A percentile compares a stretch with the other conserved stretches of the same genome.
Conservation (phyloP, 139 green algal genomes). For the Dunaliella primolecta region DNA sequence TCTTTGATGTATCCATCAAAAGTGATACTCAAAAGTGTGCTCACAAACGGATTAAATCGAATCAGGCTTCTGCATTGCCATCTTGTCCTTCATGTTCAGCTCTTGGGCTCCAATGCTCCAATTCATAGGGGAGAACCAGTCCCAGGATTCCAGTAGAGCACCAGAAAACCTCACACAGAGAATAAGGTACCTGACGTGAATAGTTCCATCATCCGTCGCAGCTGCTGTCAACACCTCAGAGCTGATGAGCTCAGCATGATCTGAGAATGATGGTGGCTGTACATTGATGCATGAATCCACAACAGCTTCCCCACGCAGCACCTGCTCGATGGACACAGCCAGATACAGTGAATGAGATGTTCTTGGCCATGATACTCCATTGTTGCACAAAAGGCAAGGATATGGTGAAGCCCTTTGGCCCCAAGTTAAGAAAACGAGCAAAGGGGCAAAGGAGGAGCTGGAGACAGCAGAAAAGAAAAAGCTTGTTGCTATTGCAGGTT, state of each 20-base stretch:
- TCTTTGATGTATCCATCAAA: too few species aligned
- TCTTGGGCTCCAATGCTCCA: neutral
- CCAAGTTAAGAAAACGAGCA: too few species aligned
- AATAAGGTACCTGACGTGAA: neutral
- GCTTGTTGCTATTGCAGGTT: too few species aligned
- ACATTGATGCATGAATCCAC: neutral
- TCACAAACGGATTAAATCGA: neutral
- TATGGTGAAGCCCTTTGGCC: too few species aligned
- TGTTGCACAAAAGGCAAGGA: too few species aligned
- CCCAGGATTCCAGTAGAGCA: too few species aligned
- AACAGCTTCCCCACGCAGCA: neutral
- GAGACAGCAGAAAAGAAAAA: too few species aligned
- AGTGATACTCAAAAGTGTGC: neutral
- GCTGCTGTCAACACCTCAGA: neutral
- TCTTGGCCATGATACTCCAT: too few species aligned
- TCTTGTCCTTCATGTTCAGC: too few species aligned
- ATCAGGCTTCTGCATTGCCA: too few species aligned
- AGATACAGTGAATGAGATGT: neutral
- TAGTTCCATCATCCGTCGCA: neutral
- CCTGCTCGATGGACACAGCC: neutral
- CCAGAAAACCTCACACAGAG: neutral
- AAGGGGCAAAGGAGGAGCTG: too few species aligned
- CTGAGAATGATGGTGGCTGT: neutral
- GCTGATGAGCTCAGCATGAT: neutral
- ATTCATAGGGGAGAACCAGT: neutral